These are phyloP conservation scores for Nitzschia sp. DNA, from an alignment of 108 stramenopile species.

Conservation along the genomic window DNA sequence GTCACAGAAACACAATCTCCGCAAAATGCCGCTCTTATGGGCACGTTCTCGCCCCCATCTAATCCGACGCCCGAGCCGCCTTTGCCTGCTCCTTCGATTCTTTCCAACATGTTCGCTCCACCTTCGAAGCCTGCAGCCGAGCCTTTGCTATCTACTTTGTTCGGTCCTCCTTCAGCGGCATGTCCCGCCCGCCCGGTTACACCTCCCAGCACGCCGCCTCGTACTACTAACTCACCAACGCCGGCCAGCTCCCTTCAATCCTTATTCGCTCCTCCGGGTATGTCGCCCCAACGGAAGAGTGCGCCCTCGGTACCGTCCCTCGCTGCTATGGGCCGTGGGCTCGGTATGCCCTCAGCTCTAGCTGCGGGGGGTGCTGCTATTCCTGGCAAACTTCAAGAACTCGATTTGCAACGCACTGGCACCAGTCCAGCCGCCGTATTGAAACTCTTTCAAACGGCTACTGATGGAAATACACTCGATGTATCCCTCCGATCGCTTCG, in stretches of 20 bases:
- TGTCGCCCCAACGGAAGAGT: constrained; percentile 7
- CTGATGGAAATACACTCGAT: neutral
- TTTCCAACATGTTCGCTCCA: constrained; percentile 5
- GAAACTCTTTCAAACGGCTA: neutral
- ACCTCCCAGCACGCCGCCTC: neutral
- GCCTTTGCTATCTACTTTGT: neutral
- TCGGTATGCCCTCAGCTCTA: neutral
- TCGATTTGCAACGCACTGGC: constrained; percentile 4
- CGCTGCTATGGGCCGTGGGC: neutral
- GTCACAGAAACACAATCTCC: neutral
- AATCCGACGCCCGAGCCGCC: neutral
- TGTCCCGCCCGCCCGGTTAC: neutral
- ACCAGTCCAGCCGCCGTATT: neutral
- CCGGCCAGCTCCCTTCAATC: neutral
- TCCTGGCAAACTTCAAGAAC: neutral
- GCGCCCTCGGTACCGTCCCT: neutral
- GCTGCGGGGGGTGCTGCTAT: neutral
- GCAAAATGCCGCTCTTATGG: neutral
- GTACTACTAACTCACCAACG: neutral
- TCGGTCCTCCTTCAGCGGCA: neutral
- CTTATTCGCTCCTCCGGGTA: constrained; percentile 34
- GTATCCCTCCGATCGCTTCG: neutral
- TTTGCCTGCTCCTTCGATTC: neutral
- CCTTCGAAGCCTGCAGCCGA: too few relatives aligned
- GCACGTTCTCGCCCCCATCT: neutral